These are phyloP conservation scores for Yamadazyma sp. DNA, from an alignment of 1,139 yeast species.

Conservation along the genomic window DNA sequence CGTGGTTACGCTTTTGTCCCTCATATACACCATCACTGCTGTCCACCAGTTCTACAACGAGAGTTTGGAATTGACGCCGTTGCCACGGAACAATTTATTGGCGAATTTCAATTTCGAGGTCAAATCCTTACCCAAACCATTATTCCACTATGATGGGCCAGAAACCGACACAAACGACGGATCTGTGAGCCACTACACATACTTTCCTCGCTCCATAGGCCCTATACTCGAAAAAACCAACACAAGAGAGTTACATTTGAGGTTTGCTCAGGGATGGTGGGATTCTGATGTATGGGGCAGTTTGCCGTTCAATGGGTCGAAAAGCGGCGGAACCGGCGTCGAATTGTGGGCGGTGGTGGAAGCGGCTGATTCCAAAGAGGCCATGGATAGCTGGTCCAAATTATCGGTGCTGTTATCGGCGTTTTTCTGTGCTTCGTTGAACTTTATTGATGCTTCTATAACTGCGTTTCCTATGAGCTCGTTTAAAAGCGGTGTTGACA, in stretches of 20 bases:
- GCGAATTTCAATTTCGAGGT: slow-evolving; percentile 69
- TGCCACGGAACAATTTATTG: slow-evolving; percentile 67
- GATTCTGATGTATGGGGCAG: slow-evolving; percentile 87
- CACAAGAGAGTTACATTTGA: slow-evolving; percentile 73
- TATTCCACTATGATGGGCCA: slow-evolving; percentile 25
- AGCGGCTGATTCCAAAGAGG: slow-evolving; percentile 54
- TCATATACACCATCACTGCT: background rate
- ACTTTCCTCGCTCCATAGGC: slow-evolving; percentile 80
- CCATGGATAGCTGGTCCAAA: slow-evolving; percentile 65
- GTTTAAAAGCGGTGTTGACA: slow-evolving; percentile 9
- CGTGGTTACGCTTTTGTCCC: background rate
- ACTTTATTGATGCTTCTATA: slow-evolving; percentile 76
- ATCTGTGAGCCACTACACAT: slow-evolving; percentile 51
- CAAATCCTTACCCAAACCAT: slow-evolving; percentile 43
- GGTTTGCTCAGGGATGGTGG: slow-evolving; percentile 97
- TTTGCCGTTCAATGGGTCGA: slow-evolving; percentile 68
- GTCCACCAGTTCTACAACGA: slow-evolving; percentile 46
- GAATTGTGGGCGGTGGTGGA: slow-evolving; percentile 88
- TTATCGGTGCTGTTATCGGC: slow-evolving; percentile 83
- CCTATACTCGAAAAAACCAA: slow-evolving; percentile 69
- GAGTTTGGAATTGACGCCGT: slow-evolving; percentile 58
- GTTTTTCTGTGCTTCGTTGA: slow-evolving; percentile 90
- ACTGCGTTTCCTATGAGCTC: slow-evolving; percentile 67
- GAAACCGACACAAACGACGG: background rate
- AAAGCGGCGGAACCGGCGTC: slow-evolving; percentile 93